Evolutionary conservation across 306 rosid genomes (phyloP), one percentile per base, ranked within the genome.

Genomic region (Malus domestica): DNA sequence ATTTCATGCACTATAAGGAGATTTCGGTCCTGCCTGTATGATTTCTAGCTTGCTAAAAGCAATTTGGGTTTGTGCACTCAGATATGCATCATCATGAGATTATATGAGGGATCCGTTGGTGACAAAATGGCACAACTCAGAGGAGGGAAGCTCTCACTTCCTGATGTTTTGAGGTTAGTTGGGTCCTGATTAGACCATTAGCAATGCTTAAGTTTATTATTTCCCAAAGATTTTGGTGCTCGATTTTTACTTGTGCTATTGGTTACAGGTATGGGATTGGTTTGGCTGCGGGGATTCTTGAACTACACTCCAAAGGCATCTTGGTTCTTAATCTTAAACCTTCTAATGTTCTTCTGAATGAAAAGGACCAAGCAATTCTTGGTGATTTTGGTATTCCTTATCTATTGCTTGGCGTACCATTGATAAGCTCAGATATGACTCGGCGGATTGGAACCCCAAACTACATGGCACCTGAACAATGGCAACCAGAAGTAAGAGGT

Each of bases 391-490:
- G 97, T 60, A 79, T 92, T 78, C 97, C 97, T n/a, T 84, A 71
- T 74, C 87, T 94, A 33, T 80, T 94, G 75, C 88, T 84, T 67
- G 92, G 93, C 67, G 74, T 89, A 67, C 86, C 95, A n/a, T 77
- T 79, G 69, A 73, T 88, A 52, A 79, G 77, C 85, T 75, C 91
- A 32, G 90, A 87, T 77, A 72, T 85, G 79, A 82, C 86, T 86
- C 81, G 66, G 77, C 87, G 97, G 87, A 84, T 89, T 76, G 98
- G 98, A 83, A 88, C 95, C 63, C 96, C 97, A 67, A 90, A 83
- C 85, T 94, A 94, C 90, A 92, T 94, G 98, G 97, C 97, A 68
- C 97, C 98, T 42, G 98, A 94, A 79, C 97, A 92, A 80, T 92
- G 97, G 98, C 85, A 89, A 71, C 96, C 97, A 58, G 96, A 94